Base-by-base conservation (phyloP, 2,329 filamentous ascomycete species). In the Penicillium palitans region DNA sequence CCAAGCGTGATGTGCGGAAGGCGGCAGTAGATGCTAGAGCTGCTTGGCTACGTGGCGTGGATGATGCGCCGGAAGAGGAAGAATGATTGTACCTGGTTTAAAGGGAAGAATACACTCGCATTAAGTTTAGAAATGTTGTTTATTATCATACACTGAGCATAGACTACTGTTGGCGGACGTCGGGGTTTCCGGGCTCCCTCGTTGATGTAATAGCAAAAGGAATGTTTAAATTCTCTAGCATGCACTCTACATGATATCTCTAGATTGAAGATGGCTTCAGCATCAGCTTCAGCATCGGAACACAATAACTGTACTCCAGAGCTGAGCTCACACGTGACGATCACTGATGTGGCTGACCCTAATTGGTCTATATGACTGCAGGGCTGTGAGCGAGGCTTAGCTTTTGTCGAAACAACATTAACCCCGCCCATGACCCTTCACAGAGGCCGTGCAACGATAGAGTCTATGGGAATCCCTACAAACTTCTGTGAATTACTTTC, bases 1-100 rank as follows among this genome's bases (percentile, higher is more conserved):
- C 77, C 33, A 88, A 85, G 74, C 76, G 87, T 61, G 80, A 81
- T 68, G 87, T 89, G 10, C 78, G 87, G 42, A 81, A 83, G 61
- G 84, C 84, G 58, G 86, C 85, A 15, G 85, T 88, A 27, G 81
- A 81, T 74, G 86, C 85, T 61, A 74, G 84, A 52, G 80, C 77
- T n/a, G 82, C 79, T 55, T 88, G 86, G 86, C 69, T 87, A 53
- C 79, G 80, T 57, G 68, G 71, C 15, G 75, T 87, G 44, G 84
- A 85, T 67, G 84, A 87, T 69, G 83, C 82, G 54, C 81, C 84
- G 52, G 77, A 80, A 25, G 82, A 83, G 24, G 84, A 86, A 44
- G 82, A 85, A 42, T 76, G 67, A 67, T 42, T 31, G 12, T 15
- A 35, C 21, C 12, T 24, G 21, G 33, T 12, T 45, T 31, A 25